Conservation (phyloP, 1,284 basidiomycete species). For the Naganishia cerealis region DNA sequence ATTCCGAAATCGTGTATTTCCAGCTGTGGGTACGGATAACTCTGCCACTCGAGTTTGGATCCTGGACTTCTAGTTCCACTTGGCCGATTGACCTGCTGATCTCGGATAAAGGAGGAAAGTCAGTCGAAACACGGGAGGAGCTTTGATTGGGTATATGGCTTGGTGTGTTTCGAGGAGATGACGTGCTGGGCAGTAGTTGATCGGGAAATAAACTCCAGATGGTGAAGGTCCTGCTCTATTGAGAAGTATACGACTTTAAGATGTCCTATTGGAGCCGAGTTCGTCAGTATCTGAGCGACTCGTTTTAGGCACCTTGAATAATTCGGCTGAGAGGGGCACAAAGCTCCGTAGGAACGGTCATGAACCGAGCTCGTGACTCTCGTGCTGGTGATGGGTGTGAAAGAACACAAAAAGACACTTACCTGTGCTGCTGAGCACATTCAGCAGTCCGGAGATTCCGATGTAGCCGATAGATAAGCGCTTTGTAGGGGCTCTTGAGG, state of each 20-base stretch:
- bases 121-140: background rate
- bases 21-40: background rate
- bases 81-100: background rate
- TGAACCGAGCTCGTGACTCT: background rate
- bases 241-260: background rate
- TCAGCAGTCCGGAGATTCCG: background rate
- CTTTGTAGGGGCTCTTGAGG: background rate
- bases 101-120: background rate
- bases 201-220: background rate
- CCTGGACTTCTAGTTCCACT: conserved; percentile 1
- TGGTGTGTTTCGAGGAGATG: background rate
- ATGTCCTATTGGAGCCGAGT: background rate
- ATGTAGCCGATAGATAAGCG: conserved; percentile 1
- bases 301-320: background rate
- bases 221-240: background rate
- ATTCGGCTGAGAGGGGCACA: background rate
- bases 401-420: background rate
- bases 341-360: background rate
- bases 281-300: background rate
- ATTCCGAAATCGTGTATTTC: conserved; percentile 22
- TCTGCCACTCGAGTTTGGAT: background rate
- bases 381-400: background rate
- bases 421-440: background rate
- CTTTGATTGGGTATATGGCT: conserved; percentile 8
- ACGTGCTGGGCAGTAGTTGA: conserved; percentile 21